Evolutionary conservation across 768 basidiomycete genomes (phyloP).

Genomic region (Lactarius akahatsu): DNA sequence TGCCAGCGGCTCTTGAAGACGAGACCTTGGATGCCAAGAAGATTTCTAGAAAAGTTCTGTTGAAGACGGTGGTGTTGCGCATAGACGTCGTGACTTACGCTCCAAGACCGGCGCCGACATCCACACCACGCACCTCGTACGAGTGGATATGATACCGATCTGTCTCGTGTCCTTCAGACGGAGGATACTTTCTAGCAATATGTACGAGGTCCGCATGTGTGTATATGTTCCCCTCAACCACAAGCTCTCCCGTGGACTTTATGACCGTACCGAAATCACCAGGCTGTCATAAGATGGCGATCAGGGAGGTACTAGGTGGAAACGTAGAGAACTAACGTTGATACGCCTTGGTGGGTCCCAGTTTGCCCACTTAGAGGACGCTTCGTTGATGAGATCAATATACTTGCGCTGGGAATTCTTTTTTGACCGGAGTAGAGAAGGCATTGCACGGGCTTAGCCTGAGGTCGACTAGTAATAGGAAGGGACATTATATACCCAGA

Average conservation of each 20-base stretch:
- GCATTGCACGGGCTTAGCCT: neutral
- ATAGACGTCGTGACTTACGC: slow-evolving; percentile 6
- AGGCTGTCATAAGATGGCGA: neutral
- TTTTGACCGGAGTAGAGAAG: neutral
- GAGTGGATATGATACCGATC: slow-evolving; percentile 18
- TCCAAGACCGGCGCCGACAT: neutral
- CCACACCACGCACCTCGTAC: slow-evolving; percentile 7
- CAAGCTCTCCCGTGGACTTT: slow-evolving; percentile 11
- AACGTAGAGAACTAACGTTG: neutral
- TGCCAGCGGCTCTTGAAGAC: slow-evolving; percentile 11
- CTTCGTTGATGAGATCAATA: slow-evolving; percentile 17
- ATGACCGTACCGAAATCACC: slow-evolving; percentile 19
- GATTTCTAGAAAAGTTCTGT: neutral
- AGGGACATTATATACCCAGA: neutral
- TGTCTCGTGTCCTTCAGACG: neutral
- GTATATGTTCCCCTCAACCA: slow-evolving; percentile 21
- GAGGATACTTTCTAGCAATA: neutral
- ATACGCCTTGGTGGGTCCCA: slow-evolving; percentile 16
- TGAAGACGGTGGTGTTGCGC: neutral
- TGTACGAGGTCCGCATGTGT: neutral
- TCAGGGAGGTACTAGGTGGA: neutral
- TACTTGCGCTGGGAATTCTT: slow-evolving; percentile 19
- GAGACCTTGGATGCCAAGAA: neutral
- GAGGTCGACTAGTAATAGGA: neutral
- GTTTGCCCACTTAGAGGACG: slow-evolving; percentile 16